Evolutionary conservation across 2,329 filamentous ascomycete species (phyloP), one percentile per base, ranked within the genome.

Genomic region (Raffaelea albimanens): DNA sequence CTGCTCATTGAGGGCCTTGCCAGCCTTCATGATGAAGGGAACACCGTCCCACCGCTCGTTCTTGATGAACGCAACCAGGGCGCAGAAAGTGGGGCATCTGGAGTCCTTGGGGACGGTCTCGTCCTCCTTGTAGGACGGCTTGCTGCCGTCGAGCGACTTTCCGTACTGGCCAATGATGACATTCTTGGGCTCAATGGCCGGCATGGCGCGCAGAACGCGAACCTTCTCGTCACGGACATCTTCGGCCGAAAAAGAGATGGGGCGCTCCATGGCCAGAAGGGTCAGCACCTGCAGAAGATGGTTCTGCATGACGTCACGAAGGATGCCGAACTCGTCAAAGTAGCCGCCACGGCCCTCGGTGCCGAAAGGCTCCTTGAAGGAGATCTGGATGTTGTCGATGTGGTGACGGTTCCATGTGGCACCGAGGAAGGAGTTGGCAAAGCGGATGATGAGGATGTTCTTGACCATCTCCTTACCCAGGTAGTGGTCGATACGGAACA

Each of bases 391-490:
- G 61, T 95, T 98, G 72, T 97, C 93, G 71, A 98, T 98, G 76
- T 97, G 91, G 68, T 96, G 90, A 58, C 93, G 82, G 76, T 97
- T 98, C 93, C 93, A 98, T 50, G 91, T 98, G 40, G 93, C 91
- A 56, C 90, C 90, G 59, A 98, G 87, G 78, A 98, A 98, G 57
- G 95, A 90, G 74, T 98, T 98, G 59, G 93, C 94, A 64, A 98
- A 98, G 64, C 94, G 82, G 57, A 98, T 80, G 58, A 98, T 96
- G 56, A 98, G 78, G 58, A 98, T 94, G 72, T 98, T 98, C 82
- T 98, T 98, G 61, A 98, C 93, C 93, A 98, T 98, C 72, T 98
- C 93, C 78, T 98, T 98, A 61, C 94, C 94, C 43, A 98, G 81
- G 69, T 98, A 98, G 73, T 98, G 93, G 67, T 98, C 93, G 61